Base-by-base conservation (phyloP, 306 rosid species). In the Glycine latifolia region DNA sequence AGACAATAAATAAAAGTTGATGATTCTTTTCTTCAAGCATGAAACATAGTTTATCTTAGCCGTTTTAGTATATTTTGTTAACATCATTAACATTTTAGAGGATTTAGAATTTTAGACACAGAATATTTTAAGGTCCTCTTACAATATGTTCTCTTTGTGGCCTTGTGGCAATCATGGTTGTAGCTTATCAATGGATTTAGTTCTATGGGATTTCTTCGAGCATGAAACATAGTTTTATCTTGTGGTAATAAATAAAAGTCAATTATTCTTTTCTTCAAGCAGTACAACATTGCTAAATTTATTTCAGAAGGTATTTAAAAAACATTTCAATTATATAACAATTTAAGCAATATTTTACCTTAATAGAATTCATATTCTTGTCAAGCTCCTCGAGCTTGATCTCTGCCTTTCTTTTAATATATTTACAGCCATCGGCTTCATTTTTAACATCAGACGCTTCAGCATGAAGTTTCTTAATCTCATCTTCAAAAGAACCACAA, bases 401-500 rank as follows among this genome's bases (percentile, higher is more conserved):
- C 71, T 91, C 97, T 78, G 91, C 91, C 54, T 59, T 83, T 79
- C 95, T 89, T 83, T 93, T 95, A 82, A 60, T 86, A 77, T 72
- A 77, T 83, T 82, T 87, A 48, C 72, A 71, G 13, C 73, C 83
- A 82, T 84, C 69, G 63, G 76, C 88, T 52, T 71, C 85, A 56
- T 89, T 87, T 70, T 79, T 82, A 48, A 83, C 86, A 73, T 53
- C 56, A 52, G 73, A 84, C 60, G 82, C 87, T 59, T 84, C 86
- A 66, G 56, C 77, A 70, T 81, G 83, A 79, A 87, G 86, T 56
- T 77, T 65, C 49, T 69, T 47, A 69, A 93, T 93, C 46, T 89
- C 89, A 61, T 76, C 88, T 48, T 92, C 94, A 81, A 82, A 86
- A 73, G 94, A 88, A 86, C 92, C 85, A 86, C 92, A 89, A 39